Conservation (phyloP, 176 grass and related monocot genomes). For the Urochloa ruziziensis region DNA sequence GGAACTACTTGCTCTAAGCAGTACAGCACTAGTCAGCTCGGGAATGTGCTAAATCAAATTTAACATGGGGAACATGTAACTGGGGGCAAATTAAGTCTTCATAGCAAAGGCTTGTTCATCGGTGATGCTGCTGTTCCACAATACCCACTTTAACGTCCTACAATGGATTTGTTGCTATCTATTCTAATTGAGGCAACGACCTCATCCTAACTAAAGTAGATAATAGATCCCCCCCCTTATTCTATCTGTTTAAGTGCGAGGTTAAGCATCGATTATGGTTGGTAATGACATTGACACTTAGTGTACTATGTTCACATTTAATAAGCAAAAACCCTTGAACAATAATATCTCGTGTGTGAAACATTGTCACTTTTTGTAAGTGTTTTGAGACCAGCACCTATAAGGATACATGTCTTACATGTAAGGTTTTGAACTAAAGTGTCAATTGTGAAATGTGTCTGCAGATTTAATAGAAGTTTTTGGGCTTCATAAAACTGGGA, state of each 20-base stretch:
- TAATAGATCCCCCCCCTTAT: background rate
- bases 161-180: background rate
- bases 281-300: background rate
- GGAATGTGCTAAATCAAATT: background rate
- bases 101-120: background rate
- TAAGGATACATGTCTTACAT: background rate
- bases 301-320: background rate
- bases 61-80: background rate
- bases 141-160: background rate
- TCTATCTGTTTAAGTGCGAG: background rate
- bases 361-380: background rate
- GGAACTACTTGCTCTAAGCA: background rate
- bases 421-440: background rate
- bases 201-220: background rate
- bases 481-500: slow-evolving; percentile 4
- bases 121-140: background rate
- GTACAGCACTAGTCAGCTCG: background rate
- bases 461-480: background rate
- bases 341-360: background rate
- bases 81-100: background rate
- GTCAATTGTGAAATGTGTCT: background rate
- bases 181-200: background rate
- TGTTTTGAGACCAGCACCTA: background rate
- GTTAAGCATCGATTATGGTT: background rate
- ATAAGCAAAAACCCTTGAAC: background rate